Conservation (phyloP, 2,329 filamentous ascomycete genomes). For the Xylaria sp. region DNA sequence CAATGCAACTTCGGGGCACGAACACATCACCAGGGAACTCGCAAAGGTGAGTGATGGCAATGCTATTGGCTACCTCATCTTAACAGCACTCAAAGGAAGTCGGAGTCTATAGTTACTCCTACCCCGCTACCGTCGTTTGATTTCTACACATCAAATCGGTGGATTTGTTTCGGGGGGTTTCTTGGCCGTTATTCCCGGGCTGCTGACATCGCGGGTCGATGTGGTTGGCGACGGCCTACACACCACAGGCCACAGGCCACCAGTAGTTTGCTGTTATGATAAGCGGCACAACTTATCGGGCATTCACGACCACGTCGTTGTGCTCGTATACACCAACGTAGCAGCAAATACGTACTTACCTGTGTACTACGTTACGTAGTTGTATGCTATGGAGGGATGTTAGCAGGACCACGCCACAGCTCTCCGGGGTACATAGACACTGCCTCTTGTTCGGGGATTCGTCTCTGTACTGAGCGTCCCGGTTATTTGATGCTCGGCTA, state of each 20-base stretch:
- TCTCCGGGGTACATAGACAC: not conserved
- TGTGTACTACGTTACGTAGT: no score
- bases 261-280: no score
- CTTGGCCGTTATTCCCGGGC: not conserved
- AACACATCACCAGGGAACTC: slow-evolving; percentile 1
- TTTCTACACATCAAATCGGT: not conserved
- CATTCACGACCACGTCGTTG: no score
- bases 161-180: not conserved
- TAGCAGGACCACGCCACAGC: not conserved
- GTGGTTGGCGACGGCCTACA: not conserved
- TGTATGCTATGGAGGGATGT: no score
- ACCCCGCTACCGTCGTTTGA: not conserved
- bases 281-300: no score
- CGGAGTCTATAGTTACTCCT: not conserved
- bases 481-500: not conserved
- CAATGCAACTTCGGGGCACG: slow-evolving; percentile 2
- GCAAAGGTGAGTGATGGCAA: not conserved
- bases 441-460: not conserved
- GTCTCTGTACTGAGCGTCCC: slow-evolving; percentile 5
- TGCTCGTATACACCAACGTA: no score
- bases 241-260: no score
- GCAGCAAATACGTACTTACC: no score
- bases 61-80: not conserved
- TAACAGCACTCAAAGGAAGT: not conserved
- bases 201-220: not conserved